These are phyloP conservation scores for Starmerella potacharoeniae DNA, from an alignment of 805 yeast species.

Conservation along the genomic window DNA sequence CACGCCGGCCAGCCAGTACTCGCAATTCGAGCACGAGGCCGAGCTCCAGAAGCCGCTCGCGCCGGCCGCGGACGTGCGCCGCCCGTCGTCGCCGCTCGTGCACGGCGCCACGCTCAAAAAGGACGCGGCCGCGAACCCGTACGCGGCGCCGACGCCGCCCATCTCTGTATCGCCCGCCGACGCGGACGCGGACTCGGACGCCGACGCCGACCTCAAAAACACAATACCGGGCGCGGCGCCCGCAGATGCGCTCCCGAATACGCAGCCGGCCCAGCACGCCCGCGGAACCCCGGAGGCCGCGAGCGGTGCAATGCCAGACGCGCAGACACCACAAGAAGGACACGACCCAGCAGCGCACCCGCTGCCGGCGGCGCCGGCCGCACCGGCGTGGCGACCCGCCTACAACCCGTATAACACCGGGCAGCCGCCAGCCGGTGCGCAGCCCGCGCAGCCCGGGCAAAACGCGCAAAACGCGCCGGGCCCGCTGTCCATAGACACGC, in stretches of 20 bases:
- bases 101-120: neutral
- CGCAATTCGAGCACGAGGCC: neutral
- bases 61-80: neutral
- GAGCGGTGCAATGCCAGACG: no score
- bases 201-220: no score
- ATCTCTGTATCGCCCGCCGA: no score
- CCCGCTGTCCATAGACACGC: neutral
- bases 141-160: neutral
- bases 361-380: no score
- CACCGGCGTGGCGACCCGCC: neutral
- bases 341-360: no score
- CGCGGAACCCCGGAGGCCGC: no score
- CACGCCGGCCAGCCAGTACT: neutral
- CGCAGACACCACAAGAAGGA: no score
- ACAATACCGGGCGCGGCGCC: no score
- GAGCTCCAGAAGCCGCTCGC: neutral
- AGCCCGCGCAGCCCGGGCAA: no score
- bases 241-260: neutral
- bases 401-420: neutral
- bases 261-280: neutral
- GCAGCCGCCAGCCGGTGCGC: no score
- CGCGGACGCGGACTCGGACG: no score
- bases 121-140: neutral
- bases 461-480: neutral
- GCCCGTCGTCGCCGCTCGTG: constrained; percentile 3